Base-by-base conservation (phyloP, 1,284 basidiomycete species). In the Prillingera fragicola region DNA sequence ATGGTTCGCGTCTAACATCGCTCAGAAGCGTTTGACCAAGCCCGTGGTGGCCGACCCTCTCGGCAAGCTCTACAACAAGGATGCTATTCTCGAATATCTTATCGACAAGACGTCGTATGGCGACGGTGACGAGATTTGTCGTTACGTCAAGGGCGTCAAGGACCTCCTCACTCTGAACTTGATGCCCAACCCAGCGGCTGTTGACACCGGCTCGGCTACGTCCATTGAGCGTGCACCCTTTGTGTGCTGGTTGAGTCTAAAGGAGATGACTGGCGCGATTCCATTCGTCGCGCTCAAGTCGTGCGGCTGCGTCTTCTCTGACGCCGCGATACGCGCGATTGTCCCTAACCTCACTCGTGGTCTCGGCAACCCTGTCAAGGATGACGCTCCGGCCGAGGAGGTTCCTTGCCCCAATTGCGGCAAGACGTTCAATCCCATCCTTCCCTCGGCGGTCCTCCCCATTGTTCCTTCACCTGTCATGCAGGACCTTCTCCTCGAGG, bases 51-150 rank as follows among this genome's bases (percentile, higher is more conserved):
- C 88, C 0, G 92, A 89, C 70, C 82, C 82, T 0, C 74, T 95
- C 0, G 91, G 91, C 21, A 91, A 90, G 67, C 75, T 95, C 2
- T 95, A 94, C 66, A 96, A 95, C 72, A 94, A 92, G 66, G 90
- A 91, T 61, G 81, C 89, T 0, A 74, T 95, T 32, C 77, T 95
- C 37, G 87, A 92, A 65, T 91, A 82, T 67, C 75, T 94, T 26
- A 72, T 95, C 19, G 84, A 92, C 67, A 81, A 80, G 60, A 72
- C 78, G 8, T 87, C 85, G 34, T 71, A 70, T 62, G 87, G 86
- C 9, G 87, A 90, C 53, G 86, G 86, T 0, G 83, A 85, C 52
- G 76, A 80, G 54, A 88, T 89, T 59, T 89, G 87, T 61, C 84
- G 85, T 3, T 87, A 96, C 69, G 81, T 95, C 41, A 78, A 84